Evolutionary conservation across 1,284 basidiomycete genomes (phyloP).

Genomic region (Cryptococcus jaspeensis): DNA sequence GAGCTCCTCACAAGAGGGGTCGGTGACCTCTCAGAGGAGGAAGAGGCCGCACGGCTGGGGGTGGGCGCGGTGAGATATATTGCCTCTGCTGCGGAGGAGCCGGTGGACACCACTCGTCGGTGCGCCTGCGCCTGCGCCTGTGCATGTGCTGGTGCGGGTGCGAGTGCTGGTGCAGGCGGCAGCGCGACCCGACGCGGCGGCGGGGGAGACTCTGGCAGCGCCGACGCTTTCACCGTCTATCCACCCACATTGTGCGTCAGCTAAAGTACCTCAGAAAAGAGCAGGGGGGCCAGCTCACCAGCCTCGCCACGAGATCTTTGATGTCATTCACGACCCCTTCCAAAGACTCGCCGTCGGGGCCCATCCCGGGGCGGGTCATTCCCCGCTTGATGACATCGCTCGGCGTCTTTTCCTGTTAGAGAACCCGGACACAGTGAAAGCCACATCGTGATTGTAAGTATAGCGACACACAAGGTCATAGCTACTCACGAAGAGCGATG

Average conservation of each 20-base stretch:
- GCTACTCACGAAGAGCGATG: conserved; percentile 11
- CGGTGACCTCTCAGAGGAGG: no score
- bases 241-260: no score
- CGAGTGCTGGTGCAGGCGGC: no score
- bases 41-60: background rate
- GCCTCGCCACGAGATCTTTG: conserved; percentile 4
- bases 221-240: conserved; percentile 4
- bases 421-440: background rate
- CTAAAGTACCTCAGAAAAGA: no score
- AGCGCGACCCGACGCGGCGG: no score
- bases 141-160: no score
- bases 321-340: conserved; percentile 10
- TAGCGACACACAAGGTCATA: no score
- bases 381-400: conserved; percentile 6
- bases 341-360: conserved; percentile 2
- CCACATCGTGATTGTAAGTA: no score
- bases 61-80: conserved; percentile 55
- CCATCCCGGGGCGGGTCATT: conserved; percentile 7
- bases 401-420: conserved; percentile 8
- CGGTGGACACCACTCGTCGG: no score
- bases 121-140: no score
- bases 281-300: conserved; percentile 3
- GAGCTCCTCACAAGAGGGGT: no score
- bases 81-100: conserved; percentile 22
- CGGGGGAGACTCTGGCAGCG: conserved; percentile 4